Percentiles rank a stretch among this genome's conserved stretches.
phyloP scores from a whole-genome alignment of 2,329 filamentous ascomycete species.

The Ceratocystis destructans region DNA sequence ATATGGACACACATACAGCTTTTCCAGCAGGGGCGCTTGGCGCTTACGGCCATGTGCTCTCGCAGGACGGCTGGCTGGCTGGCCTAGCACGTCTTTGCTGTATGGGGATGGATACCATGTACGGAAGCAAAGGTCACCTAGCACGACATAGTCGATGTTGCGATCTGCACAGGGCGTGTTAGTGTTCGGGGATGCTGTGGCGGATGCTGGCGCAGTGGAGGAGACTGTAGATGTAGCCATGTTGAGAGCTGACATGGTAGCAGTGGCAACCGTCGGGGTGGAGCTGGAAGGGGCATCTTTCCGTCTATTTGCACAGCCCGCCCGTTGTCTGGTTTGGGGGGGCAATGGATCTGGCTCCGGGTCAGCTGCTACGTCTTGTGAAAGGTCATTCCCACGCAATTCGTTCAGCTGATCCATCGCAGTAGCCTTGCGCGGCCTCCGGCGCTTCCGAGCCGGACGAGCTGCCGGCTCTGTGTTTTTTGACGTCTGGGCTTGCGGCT shows the following conservation, averaged over 20 bases:
- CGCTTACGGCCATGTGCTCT: slow-evolving; percentile 24
- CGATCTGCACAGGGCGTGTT: slow-evolving; percentile 35
- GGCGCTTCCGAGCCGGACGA: background rate
- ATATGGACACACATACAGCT: slow-evolving; percentile 75
- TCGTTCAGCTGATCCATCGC: background rate
- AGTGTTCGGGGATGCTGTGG: background rate
- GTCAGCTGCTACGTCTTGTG: background rate
- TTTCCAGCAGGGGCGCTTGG: slow-evolving; percentile 39
- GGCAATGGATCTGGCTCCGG: background rate
- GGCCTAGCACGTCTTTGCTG: slow-evolving; percentile 51
- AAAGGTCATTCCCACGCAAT: background rate
- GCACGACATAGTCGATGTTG: slow-evolving; percentile 74
- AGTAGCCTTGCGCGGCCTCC: background rate
- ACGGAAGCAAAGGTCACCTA: slow-evolving; percentile 71
- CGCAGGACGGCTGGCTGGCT: slow-evolving; percentile 23
- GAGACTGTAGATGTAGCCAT: background rate
- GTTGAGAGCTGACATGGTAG: background rate
- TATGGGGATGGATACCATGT: slow-evolving; percentile 94
- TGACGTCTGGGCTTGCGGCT: background rate
- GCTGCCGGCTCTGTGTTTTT: background rate
- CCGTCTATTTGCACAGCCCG: background rate
- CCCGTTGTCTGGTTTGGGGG: background rate
- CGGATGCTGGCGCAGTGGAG: background rate
- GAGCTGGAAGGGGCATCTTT: background rate
- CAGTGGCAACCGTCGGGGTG: background rate